Conservation (phyloP, 73 alveolate species). For the Blepharisma stoltei region DNA sequence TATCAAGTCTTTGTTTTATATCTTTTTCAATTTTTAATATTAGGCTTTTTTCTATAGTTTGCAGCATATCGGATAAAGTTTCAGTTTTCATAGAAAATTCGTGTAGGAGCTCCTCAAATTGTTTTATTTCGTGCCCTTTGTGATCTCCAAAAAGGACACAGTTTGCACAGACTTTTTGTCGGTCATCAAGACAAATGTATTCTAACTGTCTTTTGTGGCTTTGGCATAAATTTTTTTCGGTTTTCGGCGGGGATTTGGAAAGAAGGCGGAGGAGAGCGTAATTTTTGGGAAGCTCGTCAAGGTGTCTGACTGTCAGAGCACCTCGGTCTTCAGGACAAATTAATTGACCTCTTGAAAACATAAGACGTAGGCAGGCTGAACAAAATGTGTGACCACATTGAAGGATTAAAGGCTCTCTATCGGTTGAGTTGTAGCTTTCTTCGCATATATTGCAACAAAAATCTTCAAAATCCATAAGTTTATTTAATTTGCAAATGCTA, state of each 20-base stretch:
- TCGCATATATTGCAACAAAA: slow-evolving; percentile 37
- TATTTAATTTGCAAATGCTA: too few species aligned
- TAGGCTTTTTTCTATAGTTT: slow-evolving; percentile 48
- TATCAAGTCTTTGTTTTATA: background rate
- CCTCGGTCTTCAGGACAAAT: slow-evolving; percentile 40
- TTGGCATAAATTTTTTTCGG: slow-evolving; percentile 32
- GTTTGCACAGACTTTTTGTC: slow-evolving; percentile 78
- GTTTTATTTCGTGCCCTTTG: slow-evolving; percentile 81
- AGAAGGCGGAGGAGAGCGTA: slow-evolving; percentile 43
- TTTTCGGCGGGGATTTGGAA: background rate
- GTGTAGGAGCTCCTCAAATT: slow-evolving; percentile 79
- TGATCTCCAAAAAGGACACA: slow-evolving; percentile 91
- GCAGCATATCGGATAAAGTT: slow-evolving; percentile 69
- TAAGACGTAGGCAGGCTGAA: slow-evolving; percentile 37
- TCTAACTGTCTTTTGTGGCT: slow-evolving; percentile 67
- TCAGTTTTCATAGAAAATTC: slow-evolving; percentile 80
- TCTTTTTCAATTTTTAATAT: background rate
- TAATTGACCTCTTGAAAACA: slow-evolving; percentile 19
- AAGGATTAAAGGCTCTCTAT: slow-evolving; percentile 43
- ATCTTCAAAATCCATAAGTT: too few species aligned
- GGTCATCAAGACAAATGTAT: slow-evolving; percentile 81
- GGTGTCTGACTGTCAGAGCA: background rate
- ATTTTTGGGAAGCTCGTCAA: slow-evolving; percentile 54
- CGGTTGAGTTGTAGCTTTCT: slow-evolving; percentile 31
- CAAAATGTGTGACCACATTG: slow-evolving; percentile 58